Evolutionary conservation across 768 basidiomycete species (phyloP).

Genomic region (Mrakia gelida): DNA sequence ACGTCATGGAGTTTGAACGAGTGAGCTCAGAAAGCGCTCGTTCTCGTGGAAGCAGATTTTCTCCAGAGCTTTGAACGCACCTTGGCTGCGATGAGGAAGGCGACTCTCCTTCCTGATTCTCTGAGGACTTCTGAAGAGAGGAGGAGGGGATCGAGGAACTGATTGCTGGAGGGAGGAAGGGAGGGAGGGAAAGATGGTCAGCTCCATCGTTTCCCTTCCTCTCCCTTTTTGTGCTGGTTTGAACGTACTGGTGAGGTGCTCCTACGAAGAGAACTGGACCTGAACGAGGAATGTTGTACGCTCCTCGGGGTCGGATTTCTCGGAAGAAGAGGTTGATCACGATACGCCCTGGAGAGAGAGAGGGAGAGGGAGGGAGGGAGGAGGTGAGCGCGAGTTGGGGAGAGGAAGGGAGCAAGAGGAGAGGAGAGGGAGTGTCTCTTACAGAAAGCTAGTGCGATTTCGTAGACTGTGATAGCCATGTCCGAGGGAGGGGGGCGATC

Average conservation of each 20-base stretch:
- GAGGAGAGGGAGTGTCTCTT: background rate
- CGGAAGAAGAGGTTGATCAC: constrained; percentile 93
- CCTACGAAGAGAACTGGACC: constrained; percentile 89
- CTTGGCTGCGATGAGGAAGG: constrained; percentile 82
- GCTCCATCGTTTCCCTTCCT: background rate
- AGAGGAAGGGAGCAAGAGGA: background rate
- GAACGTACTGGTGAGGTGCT: background rate
- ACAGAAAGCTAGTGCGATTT: constrained; percentile 29
- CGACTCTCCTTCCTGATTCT: constrained; percentile 73
- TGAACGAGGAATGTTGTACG: constrained; percentile 81
- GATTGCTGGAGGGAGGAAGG: constrained; percentile 22
- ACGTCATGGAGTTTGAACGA: background rate
- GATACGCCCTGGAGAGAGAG: constrained; percentile 49
- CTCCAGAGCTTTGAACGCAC: too few relatives aligned
- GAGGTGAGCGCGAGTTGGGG: background rate
- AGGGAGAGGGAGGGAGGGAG: too few relatives aligned
- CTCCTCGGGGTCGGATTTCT: constrained; percentile 87
- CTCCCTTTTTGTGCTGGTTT: background rate
- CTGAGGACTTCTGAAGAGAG: constrained; percentile 78
- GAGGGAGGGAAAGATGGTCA: background rate
- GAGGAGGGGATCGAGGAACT: constrained; percentile 91
- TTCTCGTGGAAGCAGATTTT: background rate
- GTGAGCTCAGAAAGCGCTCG: background rate
- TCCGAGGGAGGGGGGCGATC: background rate
- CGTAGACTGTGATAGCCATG: constrained; percentile 15